Percentiles rank a stretch among this genome's conserved stretches.
Conservation (phyloP, 768 basidiomycete genomes). For the Sarcomyxa edulis region DNA sequence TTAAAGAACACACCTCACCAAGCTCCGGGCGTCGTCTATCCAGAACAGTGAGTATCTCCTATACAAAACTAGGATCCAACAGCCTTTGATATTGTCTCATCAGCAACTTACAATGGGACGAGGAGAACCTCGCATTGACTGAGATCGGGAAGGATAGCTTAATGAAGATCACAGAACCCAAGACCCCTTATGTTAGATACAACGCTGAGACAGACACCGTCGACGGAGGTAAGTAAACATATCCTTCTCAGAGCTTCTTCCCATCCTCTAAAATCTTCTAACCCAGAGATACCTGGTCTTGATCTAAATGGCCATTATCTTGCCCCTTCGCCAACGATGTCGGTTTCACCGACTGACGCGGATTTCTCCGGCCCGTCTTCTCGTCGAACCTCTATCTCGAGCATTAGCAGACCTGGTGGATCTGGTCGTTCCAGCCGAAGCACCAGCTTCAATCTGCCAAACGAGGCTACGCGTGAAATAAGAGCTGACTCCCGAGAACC, state of each 20-base stretch:
- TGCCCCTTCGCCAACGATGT: slow-evolving; percentile 29
- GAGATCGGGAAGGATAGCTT: slow-evolving; percentile 93
- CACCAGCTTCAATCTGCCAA: slow-evolving; percentile 79
- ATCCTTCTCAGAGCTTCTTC: not conserved
- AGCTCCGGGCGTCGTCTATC: slow-evolving; percentile 30
- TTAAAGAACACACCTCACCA: slow-evolving; percentile 72
- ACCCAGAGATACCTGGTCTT: slow-evolving; percentile 77
- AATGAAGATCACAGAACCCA: slow-evolving; percentile 98
- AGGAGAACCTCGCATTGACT: slow-evolving; percentile 86
- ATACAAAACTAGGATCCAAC: too few species aligned
- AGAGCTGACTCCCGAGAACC: slow-evolving; percentile 49
- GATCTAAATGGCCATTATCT: slow-evolving; percentile 46
- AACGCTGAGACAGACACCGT: slow-evolving; percentile 81
- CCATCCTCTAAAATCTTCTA: not conserved
- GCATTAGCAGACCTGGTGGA: slow-evolving; percentile 50
- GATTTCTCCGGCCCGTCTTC: slow-evolving; percentile 66
- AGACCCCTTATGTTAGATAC: slow-evolving; percentile 94
- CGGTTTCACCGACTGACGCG: slow-evolving; percentile 54
- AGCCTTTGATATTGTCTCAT: slow-evolving; percentile 7
- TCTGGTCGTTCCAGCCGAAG: slow-evolving; percentile 70
- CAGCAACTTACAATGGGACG: slow-evolving; percentile 89
- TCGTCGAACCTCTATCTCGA: slow-evolving; percentile 70
- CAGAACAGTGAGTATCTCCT: slow-evolving; percentile 49
- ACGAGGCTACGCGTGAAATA: slow-evolving; percentile 59
- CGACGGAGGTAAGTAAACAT: slow-evolving; percentile 64